Percentiles rank a stretch among this genome's conserved stretches.
These are phyloP conservation scores for Tolypocladium pustulatum DNA, from an alignment of 2,329 filamentous ascomycete species.

Conservation along the genomic window DNA sequence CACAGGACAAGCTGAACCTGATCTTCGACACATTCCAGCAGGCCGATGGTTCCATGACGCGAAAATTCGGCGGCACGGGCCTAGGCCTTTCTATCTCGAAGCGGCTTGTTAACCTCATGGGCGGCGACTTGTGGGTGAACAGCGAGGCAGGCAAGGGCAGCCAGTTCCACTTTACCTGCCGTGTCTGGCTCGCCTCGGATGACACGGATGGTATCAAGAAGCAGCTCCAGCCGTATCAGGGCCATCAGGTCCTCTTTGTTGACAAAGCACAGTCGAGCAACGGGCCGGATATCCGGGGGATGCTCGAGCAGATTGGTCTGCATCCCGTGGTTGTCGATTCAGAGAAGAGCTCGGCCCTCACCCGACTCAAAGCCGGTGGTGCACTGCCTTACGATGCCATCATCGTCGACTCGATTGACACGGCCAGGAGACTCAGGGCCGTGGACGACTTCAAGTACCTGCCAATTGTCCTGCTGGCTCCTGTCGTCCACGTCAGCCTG, in stretches of 20 bases:
- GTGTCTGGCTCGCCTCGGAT: constrained; percentile 72
- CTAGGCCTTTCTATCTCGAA: constrained; percentile 92
- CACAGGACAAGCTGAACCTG: constrained; percentile 85
- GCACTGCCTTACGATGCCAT: constrained; percentile 83
- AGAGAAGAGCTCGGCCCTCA: constrained; percentile 53
- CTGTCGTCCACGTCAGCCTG: constrained; percentile 79
- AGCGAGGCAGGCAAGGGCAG: constrained; percentile 87
- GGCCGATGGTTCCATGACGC: constrained; percentile 90
- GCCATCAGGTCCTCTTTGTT: constrained; percentile 87
- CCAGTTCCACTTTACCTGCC: constrained; percentile 93
- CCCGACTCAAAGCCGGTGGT: constrained; percentile 39
- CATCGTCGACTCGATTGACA: constrained; percentile 87
- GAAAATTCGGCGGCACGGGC: constrained; percentile 91
- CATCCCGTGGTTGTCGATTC: constrained; percentile 76
- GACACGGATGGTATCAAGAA: constrained; percentile 70
- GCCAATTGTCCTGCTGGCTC: constrained; percentile 84
- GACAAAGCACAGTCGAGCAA: constrained; percentile 78
- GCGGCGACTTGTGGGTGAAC: constrained; percentile 91
- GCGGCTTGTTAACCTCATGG: constrained; percentile 90
- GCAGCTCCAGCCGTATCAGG: constrained; percentile 80
- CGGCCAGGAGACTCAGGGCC: constrained; percentile 72
- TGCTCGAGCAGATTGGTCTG: constrained; percentile 70
- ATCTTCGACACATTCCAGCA: constrained; percentile 99
- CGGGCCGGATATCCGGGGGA: constrained; percentile 63
- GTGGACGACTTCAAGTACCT: constrained; percentile 97